Evolutionary conservation across 2,329 filamentous ascomycete genomes (phyloP).

Genomic region (Pseudogymnoascus sp.): DNA sequence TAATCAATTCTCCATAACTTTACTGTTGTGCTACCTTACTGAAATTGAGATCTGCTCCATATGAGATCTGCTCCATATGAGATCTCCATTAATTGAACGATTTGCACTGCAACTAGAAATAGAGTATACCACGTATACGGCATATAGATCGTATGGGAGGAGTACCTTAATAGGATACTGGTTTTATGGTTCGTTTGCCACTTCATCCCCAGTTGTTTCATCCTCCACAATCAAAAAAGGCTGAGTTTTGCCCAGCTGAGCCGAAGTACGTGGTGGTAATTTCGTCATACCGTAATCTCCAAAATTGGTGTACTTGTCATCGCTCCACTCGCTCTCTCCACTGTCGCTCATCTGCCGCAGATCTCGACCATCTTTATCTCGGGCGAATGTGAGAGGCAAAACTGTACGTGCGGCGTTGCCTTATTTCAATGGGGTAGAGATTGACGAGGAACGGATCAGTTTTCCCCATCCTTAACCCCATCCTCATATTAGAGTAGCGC

Average conservation of each 20-base stretch:
- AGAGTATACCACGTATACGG: not conserved
- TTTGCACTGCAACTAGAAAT: not conserved
- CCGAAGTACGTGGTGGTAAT: not conserved
- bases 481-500: conserved; percentile 2
- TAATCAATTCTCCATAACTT: not conserved
- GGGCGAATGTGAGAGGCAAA: not conserved
- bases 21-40: not conserved
- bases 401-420: conserved; percentile 1
- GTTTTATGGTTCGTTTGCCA: not conserved
- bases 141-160: not conserved
- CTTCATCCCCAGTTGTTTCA: conserved; percentile 1
- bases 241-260: not conserved
- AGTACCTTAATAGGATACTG: not conserved
- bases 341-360: conserved; percentile 6
- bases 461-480: conserved; percentile 6
- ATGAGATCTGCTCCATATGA: conserved; percentile 1
- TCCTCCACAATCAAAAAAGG: not conserved
- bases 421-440: conserved; percentile 7
- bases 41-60: conserved; percentile 1
- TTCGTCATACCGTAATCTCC: conserved; percentile 6
- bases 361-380: conserved; percentile 8
- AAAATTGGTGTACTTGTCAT: conserved; percentile 9
- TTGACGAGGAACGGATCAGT: conserved; percentile 5
- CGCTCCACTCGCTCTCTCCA: conserved; percentile 8
- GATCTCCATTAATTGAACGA: not conserved